Percentiles rank a stretch among this genome's conserved stretches.
Evolutionary conservation across 495 filamentous ascomycete species (phyloP).

Genomic region (Penicillium argentinense): DNA sequence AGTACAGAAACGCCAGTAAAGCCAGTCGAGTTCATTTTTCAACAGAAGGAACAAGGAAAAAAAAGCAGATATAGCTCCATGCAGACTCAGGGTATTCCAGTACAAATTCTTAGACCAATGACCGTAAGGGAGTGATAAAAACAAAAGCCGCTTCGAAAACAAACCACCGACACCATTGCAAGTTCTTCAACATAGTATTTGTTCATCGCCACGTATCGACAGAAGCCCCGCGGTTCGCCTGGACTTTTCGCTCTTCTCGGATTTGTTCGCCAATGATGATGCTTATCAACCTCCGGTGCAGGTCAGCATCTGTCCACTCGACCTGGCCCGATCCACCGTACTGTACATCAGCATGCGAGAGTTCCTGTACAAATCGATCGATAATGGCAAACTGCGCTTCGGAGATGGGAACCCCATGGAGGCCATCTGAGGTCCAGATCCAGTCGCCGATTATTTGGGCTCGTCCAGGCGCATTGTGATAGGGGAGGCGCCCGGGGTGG

Average conservation of each 20-base stretch:
- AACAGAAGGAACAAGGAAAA: constrained; percentile 6
- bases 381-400: constrained; percentile 48
- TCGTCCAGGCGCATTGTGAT: constrained; percentile 36
- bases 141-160: constrained; percentile 10
- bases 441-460: constrained; percentile 46
- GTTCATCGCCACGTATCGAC: constrained; percentile 34
- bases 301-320: constrained; percentile 48
- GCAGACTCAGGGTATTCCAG: not conserved
- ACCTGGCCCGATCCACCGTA: constrained; percentile 42
- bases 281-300: constrained; percentile 47
- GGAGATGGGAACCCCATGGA: constrained; percentile 44
- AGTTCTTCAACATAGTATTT: constrained; percentile 10
- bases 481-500: constrained; percentile 40
- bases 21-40: no score
- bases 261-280: constrained; percentile 50
- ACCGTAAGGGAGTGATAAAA: constrained; percentile 28
- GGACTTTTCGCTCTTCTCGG: constrained; percentile 36
- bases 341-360: constrained; percentile 36
- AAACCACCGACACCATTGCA: constrained; percentile 16
- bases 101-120: constrained; percentile 10
- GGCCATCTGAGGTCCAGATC: constrained; percentile 47
- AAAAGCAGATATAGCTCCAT: constrained; percentile 17
- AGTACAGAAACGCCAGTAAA: no score
- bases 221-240: constrained; percentile 24
- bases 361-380: constrained; percentile 44